Percentiles rank a stretch among this genome's conserved stretches.
Conservation (phyloP, 1,284 basidiomycete species). For the Cutaneotrichosporon sp. region DNA sequence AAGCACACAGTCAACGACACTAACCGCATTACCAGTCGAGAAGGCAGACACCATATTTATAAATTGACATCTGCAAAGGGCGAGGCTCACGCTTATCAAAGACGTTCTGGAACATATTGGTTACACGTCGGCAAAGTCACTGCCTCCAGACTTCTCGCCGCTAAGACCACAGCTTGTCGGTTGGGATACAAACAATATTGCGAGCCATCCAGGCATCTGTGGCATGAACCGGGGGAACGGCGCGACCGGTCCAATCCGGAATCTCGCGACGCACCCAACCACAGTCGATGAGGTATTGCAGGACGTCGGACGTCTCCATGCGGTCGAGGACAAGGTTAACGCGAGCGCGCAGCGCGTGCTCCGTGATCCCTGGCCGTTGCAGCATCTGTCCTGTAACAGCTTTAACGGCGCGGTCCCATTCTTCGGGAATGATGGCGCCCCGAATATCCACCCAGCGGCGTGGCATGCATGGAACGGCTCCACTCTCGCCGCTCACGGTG, state of each 20-base stretch:
- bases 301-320: constrained; percentile 63
- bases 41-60: no score
- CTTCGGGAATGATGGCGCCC: constrained; percentile 57
- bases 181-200: constrained; percentile 18
- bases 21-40: no score
- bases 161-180: constrained; percentile 6
- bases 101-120: no score
- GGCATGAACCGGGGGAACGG: constrained; percentile 33
- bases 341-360: constrained; percentile 65
- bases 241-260: background rate
- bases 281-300: constrained; percentile 53
- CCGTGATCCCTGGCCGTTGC: constrained; percentile 57
- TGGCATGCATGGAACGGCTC: background rate
- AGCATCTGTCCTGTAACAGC: constrained; percentile 63
- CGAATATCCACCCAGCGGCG: constrained; percentile 63
- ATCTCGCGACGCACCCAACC: constrained; percentile 13
- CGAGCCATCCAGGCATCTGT: constrained; percentile 27
- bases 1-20: no score
- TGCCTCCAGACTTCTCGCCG: no score
- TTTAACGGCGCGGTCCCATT: constrained; percentile 64
- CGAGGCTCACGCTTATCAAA: no score
- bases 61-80: no score
- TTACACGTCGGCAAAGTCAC: no score
- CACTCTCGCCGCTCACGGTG: background rate
- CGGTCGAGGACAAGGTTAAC: constrained; percentile 65